Evolutionary conservation across 2,329 filamentous ascomycete genomes (phyloP).

Genomic region (Hypoxylon sp.): DNA sequence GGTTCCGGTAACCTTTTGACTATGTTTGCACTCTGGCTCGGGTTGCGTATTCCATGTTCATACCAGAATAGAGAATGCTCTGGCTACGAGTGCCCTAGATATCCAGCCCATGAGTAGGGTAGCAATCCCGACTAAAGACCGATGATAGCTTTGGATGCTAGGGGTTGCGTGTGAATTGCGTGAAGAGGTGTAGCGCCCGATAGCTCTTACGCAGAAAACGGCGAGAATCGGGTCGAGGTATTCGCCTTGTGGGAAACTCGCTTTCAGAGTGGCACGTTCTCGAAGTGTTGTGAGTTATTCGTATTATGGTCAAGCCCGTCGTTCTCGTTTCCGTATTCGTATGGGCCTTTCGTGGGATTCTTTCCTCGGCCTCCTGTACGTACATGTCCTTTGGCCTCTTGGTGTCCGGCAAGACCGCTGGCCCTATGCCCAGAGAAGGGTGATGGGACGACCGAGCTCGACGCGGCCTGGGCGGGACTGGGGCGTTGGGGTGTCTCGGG

Average conservation of each 20-base stretch:
- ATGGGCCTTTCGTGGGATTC: not conserved
- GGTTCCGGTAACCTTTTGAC: not conserved
- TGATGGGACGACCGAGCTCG: not conserved
- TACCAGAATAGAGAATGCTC: not conserved
- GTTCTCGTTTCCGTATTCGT: not conserved
- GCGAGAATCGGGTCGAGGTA: not conserved
- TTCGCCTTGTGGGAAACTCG: not conserved
- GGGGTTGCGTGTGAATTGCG: not conserved
- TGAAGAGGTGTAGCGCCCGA: too few species aligned
- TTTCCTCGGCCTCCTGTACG: not conserved
- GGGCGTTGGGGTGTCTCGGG: not conserved
- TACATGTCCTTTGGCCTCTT: not conserved
- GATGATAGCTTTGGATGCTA: too few species aligned
- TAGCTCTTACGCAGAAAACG: too few species aligned
- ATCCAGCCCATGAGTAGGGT: not conserved
- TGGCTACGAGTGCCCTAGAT: not conserved
- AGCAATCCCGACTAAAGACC: too few species aligned
- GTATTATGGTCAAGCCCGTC: not conserved
- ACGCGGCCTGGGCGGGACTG: not conserved
- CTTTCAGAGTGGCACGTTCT: conserved; percentile 13
- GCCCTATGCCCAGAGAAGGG: not conserved
- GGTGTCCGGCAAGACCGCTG: not conserved
- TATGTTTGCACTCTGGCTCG: not conserved
- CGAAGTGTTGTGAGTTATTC: conserved; percentile 40
- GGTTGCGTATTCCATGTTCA: not conserved